Evolutionary conservation across 2,329 filamentous ascomycete genomes (phyloP).

Genomic region (Mariannaea sp.): DNA sequence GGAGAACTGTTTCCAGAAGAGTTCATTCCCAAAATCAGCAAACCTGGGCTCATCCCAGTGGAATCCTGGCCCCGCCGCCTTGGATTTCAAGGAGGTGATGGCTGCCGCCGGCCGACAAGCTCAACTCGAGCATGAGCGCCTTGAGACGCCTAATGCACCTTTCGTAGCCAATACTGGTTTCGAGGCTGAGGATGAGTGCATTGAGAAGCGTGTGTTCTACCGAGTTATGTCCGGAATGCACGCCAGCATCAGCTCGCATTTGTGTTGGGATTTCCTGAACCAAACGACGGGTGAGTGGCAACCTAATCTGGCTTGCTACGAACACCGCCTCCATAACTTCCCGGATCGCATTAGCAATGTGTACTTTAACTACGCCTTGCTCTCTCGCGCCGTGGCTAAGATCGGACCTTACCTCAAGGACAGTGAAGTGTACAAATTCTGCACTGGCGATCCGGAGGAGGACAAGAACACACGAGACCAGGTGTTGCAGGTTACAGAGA

Average conservation of each 20-base stretch:
- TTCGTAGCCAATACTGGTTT: slow-evolving; percentile 68
- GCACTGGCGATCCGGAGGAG: slow-evolving; percentile 80
- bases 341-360: slow-evolving; percentile 95
- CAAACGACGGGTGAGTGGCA: slow-evolving; percentile 93
- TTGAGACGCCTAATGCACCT: slow-evolving; percentile 55
- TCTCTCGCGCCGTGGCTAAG: slow-evolving; percentile 90
- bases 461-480: slow-evolving; percentile 81
- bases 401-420: slow-evolving; percentile 75
- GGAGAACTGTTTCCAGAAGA: slow-evolving; percentile 90
- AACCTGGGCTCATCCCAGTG: slow-evolving; percentile 53
- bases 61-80: slow-evolving; percentile 57
- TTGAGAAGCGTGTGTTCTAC: slow-evolving; percentile 99
- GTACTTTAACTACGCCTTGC: slow-evolving; percentile 98
- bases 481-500: slow-evolving; percentile 74
- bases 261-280: slow-evolving; percentile 96
- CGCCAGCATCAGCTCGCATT: slow-evolving; percentile 92
- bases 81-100: slow-evolving; percentile 66
- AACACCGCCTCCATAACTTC: slow-evolving; percentile 78
- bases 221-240: slow-evolving; percentile 97
- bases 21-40: slow-evolving; percentile 65
- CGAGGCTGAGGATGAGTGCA: slow-evolving; percentile 85
- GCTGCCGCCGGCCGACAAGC: slow-evolving; percentile 64
- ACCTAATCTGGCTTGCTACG: slow-evolving; percentile 89
- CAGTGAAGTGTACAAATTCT: slow-evolving; percentile 78
- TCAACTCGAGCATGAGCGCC: slow-evolving; percentile 59